Evolutionary conservation across 192 early-diverging fungal genomes (phyloP).

Genomic region (Coemansia sp.): DNA sequence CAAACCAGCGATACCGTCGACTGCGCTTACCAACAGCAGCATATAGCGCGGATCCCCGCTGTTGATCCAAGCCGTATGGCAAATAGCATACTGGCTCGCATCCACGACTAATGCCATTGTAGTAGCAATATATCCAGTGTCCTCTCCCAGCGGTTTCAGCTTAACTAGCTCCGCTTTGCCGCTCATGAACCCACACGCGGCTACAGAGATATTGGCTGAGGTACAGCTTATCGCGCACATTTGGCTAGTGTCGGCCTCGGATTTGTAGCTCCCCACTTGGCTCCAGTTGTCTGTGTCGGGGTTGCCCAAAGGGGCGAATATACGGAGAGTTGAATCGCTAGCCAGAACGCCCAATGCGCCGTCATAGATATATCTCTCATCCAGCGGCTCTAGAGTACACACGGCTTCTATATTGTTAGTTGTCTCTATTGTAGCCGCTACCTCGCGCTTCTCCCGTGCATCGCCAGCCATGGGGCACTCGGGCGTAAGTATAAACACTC

Average conservation of each 20-base stretch:
- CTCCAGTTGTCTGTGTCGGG: conserved; percentile 30
- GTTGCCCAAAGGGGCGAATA: conserved; percentile 22
- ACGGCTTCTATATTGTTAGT: conserved; percentile 29
- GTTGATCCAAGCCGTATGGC: conserved; percentile 30
- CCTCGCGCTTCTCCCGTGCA: conserved; percentile 14
- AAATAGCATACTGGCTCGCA: not conserved
- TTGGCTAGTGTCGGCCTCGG: conserved; percentile 17
- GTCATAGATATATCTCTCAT: conserved; percentile 15
- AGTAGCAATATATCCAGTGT: not conserved
- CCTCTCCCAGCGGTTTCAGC: not conserved
- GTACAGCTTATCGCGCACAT: conserved; percentile 24
- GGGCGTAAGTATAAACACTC: conserved; percentile 26
- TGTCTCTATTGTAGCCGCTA: conserved; percentile 16
- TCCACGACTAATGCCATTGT: conserved; percentile 5
- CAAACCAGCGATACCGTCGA: conserved; percentile 28
- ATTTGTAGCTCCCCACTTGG: conserved; percentile 29
- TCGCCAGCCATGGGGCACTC: conserved; percentile 9
- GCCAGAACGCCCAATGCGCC: conserved; percentile 19
- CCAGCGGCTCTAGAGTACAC: conserved; percentile 24
- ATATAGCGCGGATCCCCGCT: not conserved
- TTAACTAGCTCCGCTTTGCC: conserved; percentile 25
- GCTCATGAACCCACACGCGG: conserved; percentile 30
- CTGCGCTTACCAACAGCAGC: conserved; percentile 19
- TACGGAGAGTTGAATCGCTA: conserved; percentile 38
- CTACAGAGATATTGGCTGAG: conserved; percentile 3